Evolutionary conservation across 768 basidiomycete species (phyloP), one percentile per base, ranked within the genome.

Genomic region (Pulveroboletus sp.): DNA sequence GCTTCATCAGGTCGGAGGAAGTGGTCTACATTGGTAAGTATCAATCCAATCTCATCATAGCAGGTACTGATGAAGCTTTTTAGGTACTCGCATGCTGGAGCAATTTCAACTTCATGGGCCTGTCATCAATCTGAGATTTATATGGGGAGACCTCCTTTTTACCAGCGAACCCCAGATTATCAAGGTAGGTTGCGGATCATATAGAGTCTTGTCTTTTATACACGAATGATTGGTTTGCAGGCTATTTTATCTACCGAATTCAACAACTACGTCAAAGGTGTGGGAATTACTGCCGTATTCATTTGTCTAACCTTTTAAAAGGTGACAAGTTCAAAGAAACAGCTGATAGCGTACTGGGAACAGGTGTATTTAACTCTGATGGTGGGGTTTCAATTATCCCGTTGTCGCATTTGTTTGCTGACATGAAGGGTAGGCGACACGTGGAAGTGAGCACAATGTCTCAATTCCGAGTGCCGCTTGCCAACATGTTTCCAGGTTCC

Each of bases 351-450:
- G 62, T 79, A 13, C 57, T 80, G 14, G 80, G 80, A 14, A 73
- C 68, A 0, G 81, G 82, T 6, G 73, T 82, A 6, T 82, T 83
- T 63, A 81, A 79, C 51, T 72, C 76, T 3, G 77, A 79, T 56
- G 76, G 77, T 72, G 46, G 44, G 64, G 13, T 14, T 8, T 21
- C 20, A 11, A 17, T 19, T 2, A 14, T 35, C 14, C 16, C 48
- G 16, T 4, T 41, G 6, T 43, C 5, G 16, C 13, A 25, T 13
- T 45, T 27, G 17, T 4, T 38, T 10, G 31, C 47, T 51, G 27
- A 64, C 25, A 24, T 23, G 31, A 21, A 36, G 23, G 9, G 24
- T 41, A 82, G 82, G 82, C n/a, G 80, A 84, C 1, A 72, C 79
- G 65, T 87, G 86, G 86, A 87, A 82, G 81, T 84, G 56, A 51